Evolutionary conservation across 1,284 basidiomycete genomes (phyloP).

Genomic region (Volvariella surrecta): DNA sequence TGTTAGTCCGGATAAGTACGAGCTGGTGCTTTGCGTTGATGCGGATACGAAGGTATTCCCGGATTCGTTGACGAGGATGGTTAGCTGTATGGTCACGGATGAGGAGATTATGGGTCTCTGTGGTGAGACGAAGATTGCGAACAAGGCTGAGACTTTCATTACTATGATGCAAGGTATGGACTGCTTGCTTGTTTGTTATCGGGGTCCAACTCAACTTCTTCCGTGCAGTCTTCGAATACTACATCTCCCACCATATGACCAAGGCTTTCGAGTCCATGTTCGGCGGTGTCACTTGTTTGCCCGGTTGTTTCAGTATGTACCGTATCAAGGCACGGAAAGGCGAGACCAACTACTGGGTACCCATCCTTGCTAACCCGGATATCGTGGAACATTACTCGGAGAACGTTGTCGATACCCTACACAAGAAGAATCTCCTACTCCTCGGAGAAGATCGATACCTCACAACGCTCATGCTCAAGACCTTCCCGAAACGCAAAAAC

Average conservation of each 20-base stretch:
- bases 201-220: too few relatives aligned
- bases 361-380: constrained; percentile 94
- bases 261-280: constrained; percentile 99
- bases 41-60: constrained; percentile 98
- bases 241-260: constrained; percentile 98
- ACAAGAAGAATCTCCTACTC: constrained; percentile 98
- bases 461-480: constrained; percentile 93
- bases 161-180: constrained; percentile 94
- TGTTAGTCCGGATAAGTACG: constrained; percentile 94
- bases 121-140: constrained; percentile 98
- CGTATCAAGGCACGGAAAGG: constrained; percentile 97
- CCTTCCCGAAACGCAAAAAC: constrained; percentile 99
- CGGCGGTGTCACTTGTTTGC: constrained; percentile 98
- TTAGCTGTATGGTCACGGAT: constrained; percentile 93
- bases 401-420: constrained; percentile 94
- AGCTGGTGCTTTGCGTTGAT: constrained; percentile 95
- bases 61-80: constrained; percentile 88
- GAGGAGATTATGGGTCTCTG: constrained; percentile 98
- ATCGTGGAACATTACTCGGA: constrained; percentile 98
- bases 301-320: constrained; percentile 99
- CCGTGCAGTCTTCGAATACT: constrained; percentile 96
- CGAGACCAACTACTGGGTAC: constrained; percentile 93
- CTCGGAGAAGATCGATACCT: constrained; percentile 99
- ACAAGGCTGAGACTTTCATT: constrained; percentile 96
- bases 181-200: constrained; percentile 6